Percentiles rank a stretch among this genome's conserved stretches.
These are phyloP conservation scores for Fraxinus excelsior DNA, from an alignment of 257 asterid genomes.

Conservation along the genomic window DNA sequence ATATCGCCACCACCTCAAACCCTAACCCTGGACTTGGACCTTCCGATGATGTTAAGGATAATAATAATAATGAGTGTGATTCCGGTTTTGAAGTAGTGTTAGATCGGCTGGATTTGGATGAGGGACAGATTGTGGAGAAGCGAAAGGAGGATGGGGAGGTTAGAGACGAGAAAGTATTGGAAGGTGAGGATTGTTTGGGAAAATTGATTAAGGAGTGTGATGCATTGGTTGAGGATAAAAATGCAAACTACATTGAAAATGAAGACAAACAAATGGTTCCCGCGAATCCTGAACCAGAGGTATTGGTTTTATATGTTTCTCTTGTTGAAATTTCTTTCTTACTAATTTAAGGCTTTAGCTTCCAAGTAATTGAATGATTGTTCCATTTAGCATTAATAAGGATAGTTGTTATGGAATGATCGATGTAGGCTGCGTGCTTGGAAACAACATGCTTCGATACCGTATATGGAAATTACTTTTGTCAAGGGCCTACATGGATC, in stretches of 20 bases:
- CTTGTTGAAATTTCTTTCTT: not conserved
- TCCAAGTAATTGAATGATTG: conserved; percentile 17
- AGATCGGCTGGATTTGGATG: conserved; percentile 20
- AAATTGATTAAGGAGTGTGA: conserved; percentile 39
- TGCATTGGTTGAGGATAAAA: conserved; percentile 35
- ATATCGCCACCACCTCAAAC: conserved; percentile 39
- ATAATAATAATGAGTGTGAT: conserved; percentile 8
- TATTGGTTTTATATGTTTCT: not conserved
- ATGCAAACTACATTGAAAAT: conserved; percentile 24
- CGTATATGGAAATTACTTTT: not conserved
- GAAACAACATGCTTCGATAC: not conserved
- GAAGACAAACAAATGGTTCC: conserved; percentile 30
- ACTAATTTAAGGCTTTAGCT: not conserved
- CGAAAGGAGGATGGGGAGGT: conserved; percentile 29
- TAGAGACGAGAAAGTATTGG: conserved; percentile 16
- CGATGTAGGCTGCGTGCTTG: not conserved
- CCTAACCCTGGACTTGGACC: conserved; percentile 34
- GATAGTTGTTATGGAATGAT: not conserved
- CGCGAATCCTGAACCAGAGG: conserved; percentile 33
- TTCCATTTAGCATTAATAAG: conserved; percentile 8
- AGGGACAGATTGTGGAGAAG: not conserved
- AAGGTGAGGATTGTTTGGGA: not conserved
- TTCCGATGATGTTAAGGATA: conserved; percentile 4
- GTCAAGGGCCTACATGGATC: not conserved
- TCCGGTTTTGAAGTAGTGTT: conserved; percentile 29